Evolutionary conservation across 345 rosid species (phyloP).

Genomic region (Salix caprea): DNA sequence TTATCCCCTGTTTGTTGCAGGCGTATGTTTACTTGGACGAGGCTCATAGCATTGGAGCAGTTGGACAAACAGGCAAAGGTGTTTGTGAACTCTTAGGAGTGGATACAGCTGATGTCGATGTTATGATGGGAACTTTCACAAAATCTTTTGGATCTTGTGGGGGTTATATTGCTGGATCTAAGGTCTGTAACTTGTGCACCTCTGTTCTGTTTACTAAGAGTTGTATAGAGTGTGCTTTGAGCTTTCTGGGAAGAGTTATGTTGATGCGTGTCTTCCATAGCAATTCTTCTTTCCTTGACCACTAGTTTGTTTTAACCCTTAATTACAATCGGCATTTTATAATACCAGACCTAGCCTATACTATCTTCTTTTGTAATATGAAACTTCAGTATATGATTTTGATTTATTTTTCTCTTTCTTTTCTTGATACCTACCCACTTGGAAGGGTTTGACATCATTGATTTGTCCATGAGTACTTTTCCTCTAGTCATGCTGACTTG

Average conservation of each 20-base stretch:
- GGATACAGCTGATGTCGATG: slow-evolving; percentile 81
- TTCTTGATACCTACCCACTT: background rate
- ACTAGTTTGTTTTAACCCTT: background rate
- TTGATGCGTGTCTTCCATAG: background rate
- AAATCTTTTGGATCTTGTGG: slow-evolving; percentile 99
- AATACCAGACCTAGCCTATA: background rate
- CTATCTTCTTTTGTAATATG: background rate
- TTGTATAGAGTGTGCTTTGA: background rate
- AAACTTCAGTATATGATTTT: background rate
- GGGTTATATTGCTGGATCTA: slow-evolving; percentile 93
- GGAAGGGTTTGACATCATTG: background rate
- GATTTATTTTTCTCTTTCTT: background rate
- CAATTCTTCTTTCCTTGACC: background rate
- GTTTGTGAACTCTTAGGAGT: slow-evolving; percentile 96
- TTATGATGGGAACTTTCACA: slow-evolving; percentile 99
- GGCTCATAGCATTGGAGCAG: slow-evolving; percentile 99
- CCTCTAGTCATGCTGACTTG: background rate
- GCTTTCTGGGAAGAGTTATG: background rate
- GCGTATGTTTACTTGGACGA: slow-evolving; percentile 88
- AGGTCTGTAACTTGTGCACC: slow-evolving; percentile 42
- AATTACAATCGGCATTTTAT: background rate
- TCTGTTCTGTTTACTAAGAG: background rate
- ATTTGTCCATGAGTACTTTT: background rate
- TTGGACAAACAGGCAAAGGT: slow-evolving; percentile 89
- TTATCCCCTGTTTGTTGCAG: slow-evolving; percentile 22